Evolutionary conservation across 2,329 filamentous ascomycete species (phyloP).

Genomic region (Drechslerella dactyloides): DNA sequence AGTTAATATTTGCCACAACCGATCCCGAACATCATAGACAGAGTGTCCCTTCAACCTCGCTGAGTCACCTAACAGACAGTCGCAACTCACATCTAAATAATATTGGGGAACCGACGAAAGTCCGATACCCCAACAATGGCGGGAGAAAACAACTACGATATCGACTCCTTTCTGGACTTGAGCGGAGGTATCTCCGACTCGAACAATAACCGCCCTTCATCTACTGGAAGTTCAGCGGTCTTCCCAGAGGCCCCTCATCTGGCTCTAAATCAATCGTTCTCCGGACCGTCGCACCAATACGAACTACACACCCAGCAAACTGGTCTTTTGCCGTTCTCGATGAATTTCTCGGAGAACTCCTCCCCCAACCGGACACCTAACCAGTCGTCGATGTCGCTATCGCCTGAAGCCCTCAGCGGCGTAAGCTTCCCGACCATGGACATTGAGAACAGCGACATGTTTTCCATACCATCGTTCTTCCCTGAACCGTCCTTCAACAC

Average conservation of each 20-base stretch:
- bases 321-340: conserved; percentile 82
- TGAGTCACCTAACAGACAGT: conserved; percentile 28
- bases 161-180: conserved; percentile 52
- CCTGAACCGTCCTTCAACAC: conserved; percentile 68
- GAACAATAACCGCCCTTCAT: conserved; percentile 44
- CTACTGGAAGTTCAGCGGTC: conserved; percentile 49
- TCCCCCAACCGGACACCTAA: conserved; percentile 69
- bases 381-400: conserved; percentile 61
- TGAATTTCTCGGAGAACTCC: conserved; percentile 70
- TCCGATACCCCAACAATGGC: conserved; percentile 26
- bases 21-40: conserved; percentile 9
- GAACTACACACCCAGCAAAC: conserved; percentile 95
- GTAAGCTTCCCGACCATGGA: conserved; percentile 54
- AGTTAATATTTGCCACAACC: conserved; percentile 11
- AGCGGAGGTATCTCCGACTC: conserved; percentile 49
- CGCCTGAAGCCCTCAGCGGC: conserved; percentile 61
- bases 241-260: conserved; percentile 53
- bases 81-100: conserved; percentile 10
- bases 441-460: conserved; percentile 61
- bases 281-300: conserved; percentile 91
- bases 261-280: conserved; percentile 60
- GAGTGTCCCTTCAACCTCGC: conserved; percentile 30
- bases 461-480: conserved; percentile 73
- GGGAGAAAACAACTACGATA: conserved; percentile 50
- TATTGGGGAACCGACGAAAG: conserved; percentile 20